A percentile compares a stretch with the other conserved stretches of the same genome.
Conservation (phyloP, 2,329 filamentous ascomycete genomes). For the Polychaeton citri region DNA sequence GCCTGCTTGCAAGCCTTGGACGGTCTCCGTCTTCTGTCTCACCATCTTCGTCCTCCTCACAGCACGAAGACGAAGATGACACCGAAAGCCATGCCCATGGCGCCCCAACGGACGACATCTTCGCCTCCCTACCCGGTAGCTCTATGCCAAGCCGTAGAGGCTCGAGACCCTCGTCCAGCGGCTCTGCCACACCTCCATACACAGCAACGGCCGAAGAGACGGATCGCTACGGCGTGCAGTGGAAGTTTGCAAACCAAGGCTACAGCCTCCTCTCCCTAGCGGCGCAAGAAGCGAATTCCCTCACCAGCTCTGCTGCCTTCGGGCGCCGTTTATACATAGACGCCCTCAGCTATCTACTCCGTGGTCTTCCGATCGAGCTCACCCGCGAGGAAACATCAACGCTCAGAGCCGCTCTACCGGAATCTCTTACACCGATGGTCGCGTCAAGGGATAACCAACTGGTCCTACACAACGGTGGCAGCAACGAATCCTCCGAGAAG, state of each 20-base stretch:
- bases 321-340: slow-evolving; percentile 52
- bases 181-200: slow-evolving; percentile 5
- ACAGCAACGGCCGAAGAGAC: slow-evolving; percentile 1
- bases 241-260: slow-evolving; percentile 40
- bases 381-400: slow-evolving; percentile 40
- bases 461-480: slow-evolving; percentile 7
- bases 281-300: slow-evolving; percentile 28
- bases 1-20: background rate
- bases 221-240: slow-evolving; percentile 27
- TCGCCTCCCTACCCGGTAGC: slow-evolving; percentile 4
- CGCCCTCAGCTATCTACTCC: slow-evolving; percentile 49
- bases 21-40: background rate
- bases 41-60: background rate
- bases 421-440: slow-evolving; percentile 9
- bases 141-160: slow-evolving; percentile 1
- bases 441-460: slow-evolving; percentile 9
- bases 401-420: slow-evolving; percentile 40
- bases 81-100: background rate
- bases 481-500: slow-evolving; percentile 5
- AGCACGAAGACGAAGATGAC: slow-evolving; percentile 5
- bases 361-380: slow-evolving; percentile 46
- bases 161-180: slow-evolving; percentile 10
- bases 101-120: slow-evolving; percentile 1
- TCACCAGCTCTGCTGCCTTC: slow-evolving; percentile 26
- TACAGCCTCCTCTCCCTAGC: slow-evolving; percentile 34